phyloP scores from a whole-genome alignment of 805 yeast genomes.

The Hanseniaspora pseudoguilliermondii region DNA sequence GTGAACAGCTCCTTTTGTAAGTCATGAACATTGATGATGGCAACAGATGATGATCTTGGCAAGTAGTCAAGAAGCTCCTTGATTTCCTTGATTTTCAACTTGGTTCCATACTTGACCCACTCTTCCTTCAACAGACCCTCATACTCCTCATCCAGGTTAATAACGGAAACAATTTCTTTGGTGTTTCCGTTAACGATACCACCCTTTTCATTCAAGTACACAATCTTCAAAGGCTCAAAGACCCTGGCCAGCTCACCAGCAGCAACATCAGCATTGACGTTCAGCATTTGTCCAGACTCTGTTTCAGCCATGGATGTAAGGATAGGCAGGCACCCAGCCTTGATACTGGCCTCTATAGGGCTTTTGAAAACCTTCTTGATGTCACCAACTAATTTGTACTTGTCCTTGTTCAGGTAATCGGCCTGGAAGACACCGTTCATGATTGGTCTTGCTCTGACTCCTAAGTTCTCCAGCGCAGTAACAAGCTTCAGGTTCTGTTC shows the following conservation, averaged over 20 bases:
- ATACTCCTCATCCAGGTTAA: conserved; percentile 92
- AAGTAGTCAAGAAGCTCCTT: conserved; percentile 84
- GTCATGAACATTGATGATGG: conserved; percentile 89
- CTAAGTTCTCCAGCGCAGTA: conserved; percentile 89
- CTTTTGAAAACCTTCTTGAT: conserved; percentile 76
- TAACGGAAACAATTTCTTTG: conserved; percentile 76
- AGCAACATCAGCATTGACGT: conserved; percentile 97
- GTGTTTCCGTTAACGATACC: conserved; percentile 89
- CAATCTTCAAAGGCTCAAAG: conserved; percentile 92
- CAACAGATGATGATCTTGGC: conserved; percentile 95
- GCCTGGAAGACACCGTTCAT: conserved; percentile 96
- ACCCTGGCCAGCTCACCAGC: conserved; percentile 97
- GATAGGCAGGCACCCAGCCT: conserved; percentile 93
- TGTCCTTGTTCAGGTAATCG: conserved; percentile 75
- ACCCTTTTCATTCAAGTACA: conserved; percentile 92
- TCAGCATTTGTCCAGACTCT: conserved; percentile 87
- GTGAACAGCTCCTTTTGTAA: conserved; percentile 95
- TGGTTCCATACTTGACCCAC: conserved; percentile 98
- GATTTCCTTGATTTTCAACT: conserved; percentile 90
- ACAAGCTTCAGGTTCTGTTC: conserved; percentile 92
- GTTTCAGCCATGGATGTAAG: conserved; percentile 95
- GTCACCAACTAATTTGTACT: conserved; percentile 86
- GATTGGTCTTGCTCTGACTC: conserved; percentile 96
- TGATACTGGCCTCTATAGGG: conserved; percentile 84
- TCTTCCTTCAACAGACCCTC: conserved; percentile 80